Evolutionary conservation across 768 basidiomycete species (phyloP).

Genomic region (Kwoniella bestiolae): DNA sequence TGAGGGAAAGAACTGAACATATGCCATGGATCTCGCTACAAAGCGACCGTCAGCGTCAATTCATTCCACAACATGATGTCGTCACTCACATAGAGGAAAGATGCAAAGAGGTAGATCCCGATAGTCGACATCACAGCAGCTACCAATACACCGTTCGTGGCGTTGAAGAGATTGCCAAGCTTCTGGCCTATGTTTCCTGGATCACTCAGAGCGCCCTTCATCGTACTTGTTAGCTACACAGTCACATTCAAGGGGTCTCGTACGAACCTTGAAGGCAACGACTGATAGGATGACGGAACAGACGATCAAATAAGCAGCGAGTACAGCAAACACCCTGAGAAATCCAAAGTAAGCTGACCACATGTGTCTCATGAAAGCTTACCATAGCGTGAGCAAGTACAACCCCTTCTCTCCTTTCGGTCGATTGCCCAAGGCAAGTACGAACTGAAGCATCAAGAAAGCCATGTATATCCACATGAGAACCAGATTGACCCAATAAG

Average conservation of each 20-base stretch:
- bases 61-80: constrained; percentile 62
- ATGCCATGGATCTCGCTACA: constrained; percentile 54
- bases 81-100: constrained; percentile 60
- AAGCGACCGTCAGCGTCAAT: constrained; percentile 62
- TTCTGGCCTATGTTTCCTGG: constrained; percentile 58
- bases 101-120: constrained; percentile 71
- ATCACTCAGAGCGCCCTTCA: constrained; percentile 43
- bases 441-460: constrained; percentile 75
- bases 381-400: constrained; percentile 65
- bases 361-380: constrained; percentile 43
- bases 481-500: constrained; percentile 81
- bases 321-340: constrained; percentile 82
- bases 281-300: constrained; percentile 40
- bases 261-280: constrained; percentile 65
- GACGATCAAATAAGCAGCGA: constrained; percentile 76
- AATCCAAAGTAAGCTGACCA: neutral
- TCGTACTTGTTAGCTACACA: neutral
- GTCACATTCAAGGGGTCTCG: constrained; percentile 50
- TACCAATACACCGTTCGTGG: constrained; percentile 77
- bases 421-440: constrained; percentile 79
- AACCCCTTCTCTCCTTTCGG: constrained; percentile 84
- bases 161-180: constrained; percentile 68
- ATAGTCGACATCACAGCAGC: constrained; percentile 92
- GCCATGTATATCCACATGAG: constrained; percentile 86
- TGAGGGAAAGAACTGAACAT: constrained; percentile 57